Evolutionary conservation across 768 basidiomycete species (phyloP).

Genomic region (Neoboletus brunneissimus): DNA sequence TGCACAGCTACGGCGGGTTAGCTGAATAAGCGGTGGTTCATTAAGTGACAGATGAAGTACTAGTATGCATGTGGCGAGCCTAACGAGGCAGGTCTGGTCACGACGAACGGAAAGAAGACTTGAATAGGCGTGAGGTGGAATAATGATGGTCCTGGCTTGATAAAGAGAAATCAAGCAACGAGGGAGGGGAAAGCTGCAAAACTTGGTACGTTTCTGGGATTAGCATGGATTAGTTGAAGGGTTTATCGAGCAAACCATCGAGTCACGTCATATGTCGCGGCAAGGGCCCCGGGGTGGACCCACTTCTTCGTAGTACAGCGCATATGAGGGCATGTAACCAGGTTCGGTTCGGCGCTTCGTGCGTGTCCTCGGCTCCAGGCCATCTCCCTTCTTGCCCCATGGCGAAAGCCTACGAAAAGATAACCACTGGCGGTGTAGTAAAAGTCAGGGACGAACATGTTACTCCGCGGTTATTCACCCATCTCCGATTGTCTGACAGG

Average conservation of each 20-base stretch:
- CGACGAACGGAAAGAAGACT: background rate
- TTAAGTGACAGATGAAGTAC: background rate
- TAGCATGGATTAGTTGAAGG: background rate
- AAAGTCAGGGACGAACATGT: background rate
- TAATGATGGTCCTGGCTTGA: background rate
- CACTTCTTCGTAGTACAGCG: background rate
- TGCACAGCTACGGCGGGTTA: background rate
- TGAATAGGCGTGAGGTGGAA: background rate
- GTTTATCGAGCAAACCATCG: background rate
- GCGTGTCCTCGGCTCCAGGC: background rate
- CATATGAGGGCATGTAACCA: background rate
- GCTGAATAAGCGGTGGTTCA: background rate
- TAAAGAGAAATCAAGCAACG: background rate
- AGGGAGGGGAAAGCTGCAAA: background rate
- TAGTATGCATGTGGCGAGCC: background rate
- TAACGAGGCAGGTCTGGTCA: background rate
- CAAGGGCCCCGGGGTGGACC: no score
- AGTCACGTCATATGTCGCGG: background rate
- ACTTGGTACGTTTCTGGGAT: background rate
- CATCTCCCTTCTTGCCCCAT: background rate
- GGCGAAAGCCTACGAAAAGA: background rate
- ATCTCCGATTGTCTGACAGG: slow-evolving; percentile 1
- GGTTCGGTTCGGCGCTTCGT: background rate
- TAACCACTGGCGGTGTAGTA: background rate
- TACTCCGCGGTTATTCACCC: slow-evolving; percentile 16